Evolutionary conservation across 495 filamentous ascomycete species (phyloP).

Genomic region (Cryomyces antarcticus): DNA sequence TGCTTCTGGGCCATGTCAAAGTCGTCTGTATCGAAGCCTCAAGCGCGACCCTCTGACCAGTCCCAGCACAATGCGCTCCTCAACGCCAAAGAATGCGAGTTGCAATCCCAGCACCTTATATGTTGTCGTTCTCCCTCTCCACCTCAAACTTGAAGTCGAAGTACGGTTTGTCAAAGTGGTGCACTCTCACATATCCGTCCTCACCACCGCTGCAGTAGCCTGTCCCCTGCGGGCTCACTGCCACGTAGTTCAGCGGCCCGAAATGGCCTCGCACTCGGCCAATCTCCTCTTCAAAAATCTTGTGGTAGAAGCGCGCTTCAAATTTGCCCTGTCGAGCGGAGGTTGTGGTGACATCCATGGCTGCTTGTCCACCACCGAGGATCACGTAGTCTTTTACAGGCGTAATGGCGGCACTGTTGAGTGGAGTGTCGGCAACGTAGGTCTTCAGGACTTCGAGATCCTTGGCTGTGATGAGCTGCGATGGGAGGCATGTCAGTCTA

Average conservation of each 20-base stretch:
- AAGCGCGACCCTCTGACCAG: too few relatives aligned
- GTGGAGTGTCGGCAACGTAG: constrained; percentile 79
- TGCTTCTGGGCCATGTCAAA: too few relatives aligned
- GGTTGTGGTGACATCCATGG: constrained; percentile 98
- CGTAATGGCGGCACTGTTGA: constrained; percentile 86
- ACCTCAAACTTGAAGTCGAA: constrained; percentile 99
- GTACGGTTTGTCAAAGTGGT: constrained; percentile 95
- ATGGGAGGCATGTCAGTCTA: not conserved
- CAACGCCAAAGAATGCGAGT: too few relatives aligned
- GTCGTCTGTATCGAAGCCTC: too few relatives aligned
- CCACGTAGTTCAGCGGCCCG: constrained; percentile 78
- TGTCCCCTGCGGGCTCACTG: constrained; percentile 72
- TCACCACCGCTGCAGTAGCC: constrained; percentile 89
- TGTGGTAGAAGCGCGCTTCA: constrained; percentile 97
- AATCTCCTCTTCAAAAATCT: constrained; percentile 96
- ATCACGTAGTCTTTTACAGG: constrained; percentile 93
- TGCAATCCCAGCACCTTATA: not conserved
- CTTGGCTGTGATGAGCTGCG: constrained; percentile 54
- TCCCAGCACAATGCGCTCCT: too few relatives aligned
- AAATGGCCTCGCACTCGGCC: constrained; percentile 93
- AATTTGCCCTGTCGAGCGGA: constrained; percentile 89
- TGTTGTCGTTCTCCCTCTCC: constrained; percentile 36
- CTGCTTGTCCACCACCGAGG: constrained; percentile 90
- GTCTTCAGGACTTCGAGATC: constrained; percentile 85
- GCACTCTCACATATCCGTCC: constrained; percentile 95